These are phyloP conservation scores for Astragalus membranaceus DNA, from an alignment of 306 rosid species.

Conservation along the genomic window DNA sequence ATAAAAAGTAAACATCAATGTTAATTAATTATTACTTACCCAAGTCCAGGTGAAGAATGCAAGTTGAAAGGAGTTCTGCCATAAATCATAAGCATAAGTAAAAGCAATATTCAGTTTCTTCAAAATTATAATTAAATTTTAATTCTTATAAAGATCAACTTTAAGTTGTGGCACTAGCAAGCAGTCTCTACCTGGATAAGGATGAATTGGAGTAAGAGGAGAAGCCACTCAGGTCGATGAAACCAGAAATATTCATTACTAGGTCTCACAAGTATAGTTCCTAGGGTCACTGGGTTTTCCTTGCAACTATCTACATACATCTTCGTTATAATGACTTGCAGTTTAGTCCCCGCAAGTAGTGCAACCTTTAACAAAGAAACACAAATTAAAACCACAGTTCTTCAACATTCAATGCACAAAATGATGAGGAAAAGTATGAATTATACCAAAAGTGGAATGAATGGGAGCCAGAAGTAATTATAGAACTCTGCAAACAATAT, in stretches of 20 bases:
- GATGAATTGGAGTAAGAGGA: slow-evolving; percentile 46
- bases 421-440: not conserved
- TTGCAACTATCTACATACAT: slow-evolving; percentile 55
- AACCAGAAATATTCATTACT: slow-evolving; percentile 57
- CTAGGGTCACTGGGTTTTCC: slow-evolving; percentile 37
- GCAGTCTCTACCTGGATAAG: slow-evolving; percentile 42
- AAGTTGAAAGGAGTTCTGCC: slow-evolving; percentile 68
- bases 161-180: not conserved
- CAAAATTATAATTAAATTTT: not conserved
- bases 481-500: slow-evolving; percentile 47
- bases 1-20: not conserved
- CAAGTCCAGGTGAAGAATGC: slow-evolving; percentile 75
- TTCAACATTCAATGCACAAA: not conserved
- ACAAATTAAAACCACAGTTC: not conserved
- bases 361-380: slow-evolving; percentile 32
- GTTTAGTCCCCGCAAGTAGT: slow-evolving; percentile 53
- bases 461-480: slow-evolving; percentile 66
- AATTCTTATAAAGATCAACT: not conserved
- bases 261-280: slow-evolving; percentile 48
- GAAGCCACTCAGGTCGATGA: slow-evolving; percentile 53
- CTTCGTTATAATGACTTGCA: slow-evolving; percentile 50
- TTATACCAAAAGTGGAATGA: slow-evolving; percentile 59
- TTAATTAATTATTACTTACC: slow-evolving; percentile 37
- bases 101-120: not conserved
- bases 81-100: not conserved